Conservation (phyloP, 768 basidiomycete species). For the Suillus ampliporus region DNA sequence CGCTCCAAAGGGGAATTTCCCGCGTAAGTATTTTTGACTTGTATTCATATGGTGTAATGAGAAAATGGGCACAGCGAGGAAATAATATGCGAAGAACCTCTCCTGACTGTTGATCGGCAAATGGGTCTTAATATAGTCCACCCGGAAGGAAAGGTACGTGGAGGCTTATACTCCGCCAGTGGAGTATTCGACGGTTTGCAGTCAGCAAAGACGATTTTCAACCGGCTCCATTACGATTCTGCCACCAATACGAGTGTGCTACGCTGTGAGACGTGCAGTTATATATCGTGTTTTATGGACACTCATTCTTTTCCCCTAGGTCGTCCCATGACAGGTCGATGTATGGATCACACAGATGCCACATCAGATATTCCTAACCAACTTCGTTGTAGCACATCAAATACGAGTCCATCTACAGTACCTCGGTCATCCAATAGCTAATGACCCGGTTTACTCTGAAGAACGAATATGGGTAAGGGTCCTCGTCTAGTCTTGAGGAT, state of each 20-base stretch:
- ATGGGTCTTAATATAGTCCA: constrained; percentile 97
- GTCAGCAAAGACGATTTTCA: constrained; percentile 91
- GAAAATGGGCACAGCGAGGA: constrained; percentile 59
- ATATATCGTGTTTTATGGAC: constrained; percentile 4
- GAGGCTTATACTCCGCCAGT: background rate
- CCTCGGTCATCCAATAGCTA: constrained; percentile 91
- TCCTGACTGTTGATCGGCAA: constrained; percentile 92
- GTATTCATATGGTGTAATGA: background rate
- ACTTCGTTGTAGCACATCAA: constrained; percentile 77
- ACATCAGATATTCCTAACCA: background rate
- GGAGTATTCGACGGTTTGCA: constrained; percentile 35
- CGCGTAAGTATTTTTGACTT: constrained; percentile 54
- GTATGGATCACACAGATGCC: constrained; percentile 50
- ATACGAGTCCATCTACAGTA: constrained; percentile 96
- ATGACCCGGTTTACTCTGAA: constrained; percentile 93
- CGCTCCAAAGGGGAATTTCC: constrained; percentile 88
- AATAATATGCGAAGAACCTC: constrained; percentile 81
- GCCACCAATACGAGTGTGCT: constrained; percentile 86
- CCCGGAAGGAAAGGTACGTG: constrained; percentile 77
- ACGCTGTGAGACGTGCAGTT: constrained; percentile 58
- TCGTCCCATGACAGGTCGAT: constrained; percentile 89
- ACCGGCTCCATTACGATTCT: constrained; percentile 77
- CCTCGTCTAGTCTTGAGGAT: background rate
- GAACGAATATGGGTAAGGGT: constrained; percentile 70
- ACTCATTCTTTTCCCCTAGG: constrained; percentile 48